Evolutionary conservation across 2,329 filamentous ascomycete species (phyloP).

Genomic region (Lithohypha guttulata): DNA sequence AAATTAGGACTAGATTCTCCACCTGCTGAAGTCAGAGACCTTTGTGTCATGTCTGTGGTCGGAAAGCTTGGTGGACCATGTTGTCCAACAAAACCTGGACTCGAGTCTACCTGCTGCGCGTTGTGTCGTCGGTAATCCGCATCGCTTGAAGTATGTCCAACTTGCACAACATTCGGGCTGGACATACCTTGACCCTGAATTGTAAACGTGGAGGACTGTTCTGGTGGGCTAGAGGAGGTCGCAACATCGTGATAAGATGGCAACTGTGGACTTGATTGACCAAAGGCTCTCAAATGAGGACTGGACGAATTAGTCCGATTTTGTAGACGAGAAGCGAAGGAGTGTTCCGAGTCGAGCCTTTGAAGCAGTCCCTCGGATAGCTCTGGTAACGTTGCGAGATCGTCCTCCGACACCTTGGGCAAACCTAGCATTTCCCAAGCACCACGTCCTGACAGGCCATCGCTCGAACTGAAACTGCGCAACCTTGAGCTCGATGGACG

Average conservation of each 20-base stretch:
- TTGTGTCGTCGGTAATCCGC: too few relatives aligned
- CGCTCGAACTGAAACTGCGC: constrained; percentile 20
- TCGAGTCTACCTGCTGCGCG: constrained; percentile 25
- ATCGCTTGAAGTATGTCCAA: too few relatives aligned
- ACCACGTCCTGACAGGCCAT: constrained; percentile 17
- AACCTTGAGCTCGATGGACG: constrained; percentile 16
- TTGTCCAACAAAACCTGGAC: constrained; percentile 30
- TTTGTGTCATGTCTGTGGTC: neutral
- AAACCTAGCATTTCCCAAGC: constrained; percentile 18
- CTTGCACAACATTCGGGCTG: constrained; percentile 32
- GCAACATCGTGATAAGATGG: constrained; percentile 10
- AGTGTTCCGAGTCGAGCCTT: constrained; percentile 14
- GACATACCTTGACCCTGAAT: constrained; percentile 24
- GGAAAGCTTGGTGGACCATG: constrained; percentile 28
- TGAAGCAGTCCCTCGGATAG: constrained; percentile 10
- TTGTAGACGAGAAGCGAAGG: constrained; percentile 15
- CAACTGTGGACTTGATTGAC: constrained; percentile 10
- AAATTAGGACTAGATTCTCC: constrained; percentile 30
- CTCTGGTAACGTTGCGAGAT: constrained; percentile 17
- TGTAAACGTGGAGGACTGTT: constrained; percentile 23
- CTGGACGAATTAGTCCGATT: constrained; percentile 13
- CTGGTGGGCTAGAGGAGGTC: constrained; percentile 27
- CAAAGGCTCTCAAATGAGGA: constrained; percentile 15
- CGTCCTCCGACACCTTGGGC: constrained; percentile 16
- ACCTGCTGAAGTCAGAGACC: neutral